Evolutionary conservation across 164 flowering plant species (phyloP), one percentile per base, ranked within the genome.

Genomic region (Brasenia schreberi): DNA sequence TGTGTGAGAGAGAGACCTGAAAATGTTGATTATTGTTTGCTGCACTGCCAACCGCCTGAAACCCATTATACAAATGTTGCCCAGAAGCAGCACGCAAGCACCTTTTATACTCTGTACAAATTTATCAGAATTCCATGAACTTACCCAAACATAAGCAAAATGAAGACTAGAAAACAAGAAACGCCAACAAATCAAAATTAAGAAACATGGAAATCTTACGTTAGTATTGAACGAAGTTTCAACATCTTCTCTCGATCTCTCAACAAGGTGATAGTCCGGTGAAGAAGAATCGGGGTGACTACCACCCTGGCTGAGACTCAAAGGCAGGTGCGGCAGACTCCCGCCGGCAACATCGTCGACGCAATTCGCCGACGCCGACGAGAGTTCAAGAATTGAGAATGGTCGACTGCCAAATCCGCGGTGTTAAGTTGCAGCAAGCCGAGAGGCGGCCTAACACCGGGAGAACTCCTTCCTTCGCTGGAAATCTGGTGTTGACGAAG

Each of bases 401-500:
- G 19, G 27, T 60, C 62, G 18, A 27, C 12, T 23, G 42, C 12
- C 23, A 18, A n/a, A 43, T 9, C 39, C 69, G 79, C 84, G 19
- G 75, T 72, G 18, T 58, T 64, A 14, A 27, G 44, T 16, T 59
- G 56, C 45, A 23, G 19, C 5, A 76, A 66, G 62, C 60, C 19
- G 42, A 65, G 62, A 12, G 27, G 45, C 14, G 43, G 39, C 19
- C 42, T 63, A 42, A 19, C 52, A 23, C 62, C 18, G 0, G 82
- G 67, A 14, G 85, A 66, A 44, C 68, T 72, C 10, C 56, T 49
- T 49, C 56, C 56, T 52, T 77, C 81, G 74, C 80, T 76, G 19
- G 63, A 10, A 71, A 86, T 89, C 78, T 87, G 90, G 60, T 87
- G 89, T 63, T 83, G 89, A 4, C 87, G 73, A 70, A 89, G 82